Percentiles rank a stretch among this genome's conserved stretches.
phyloP scores from a whole-genome alignment of 1,284 basidiomycete species.

The Pseudozyma sp. region DNA sequence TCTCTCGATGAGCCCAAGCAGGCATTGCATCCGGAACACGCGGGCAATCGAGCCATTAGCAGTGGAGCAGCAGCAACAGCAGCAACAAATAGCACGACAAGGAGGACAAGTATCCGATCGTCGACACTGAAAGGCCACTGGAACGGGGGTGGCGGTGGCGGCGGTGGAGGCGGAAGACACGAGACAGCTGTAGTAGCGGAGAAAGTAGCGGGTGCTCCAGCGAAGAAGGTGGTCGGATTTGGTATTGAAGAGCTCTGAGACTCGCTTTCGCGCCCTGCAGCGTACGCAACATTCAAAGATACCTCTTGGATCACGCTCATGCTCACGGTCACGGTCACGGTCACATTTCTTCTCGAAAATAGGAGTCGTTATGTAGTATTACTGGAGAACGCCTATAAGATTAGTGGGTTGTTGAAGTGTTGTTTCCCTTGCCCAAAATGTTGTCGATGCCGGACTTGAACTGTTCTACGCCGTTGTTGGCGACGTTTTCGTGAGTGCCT shows the following conservation, averaged over 20 bases:
- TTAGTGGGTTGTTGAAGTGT: slow-evolving; percentile 8
- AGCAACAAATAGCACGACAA: background rate
- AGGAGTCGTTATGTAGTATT: background rate
- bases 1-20: slow-evolving; percentile 32
- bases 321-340: background rate
- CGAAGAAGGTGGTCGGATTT: slow-evolving; percentile 36
- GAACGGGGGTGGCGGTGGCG: background rate
- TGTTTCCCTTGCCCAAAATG: slow-evolving; percentile 10
- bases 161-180: slow-evolving; percentile 1
- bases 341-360: background rate
- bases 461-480: slow-evolving; percentile 28
- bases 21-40: slow-evolving; percentile 18
- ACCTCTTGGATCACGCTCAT: background rate
- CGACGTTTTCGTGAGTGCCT: slow-evolving; percentile 23
- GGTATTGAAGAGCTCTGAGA: slow-evolving; percentile 20
- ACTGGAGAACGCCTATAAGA: background rate
- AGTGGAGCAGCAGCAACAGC: background rate
- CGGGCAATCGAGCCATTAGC: background rate
- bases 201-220: slow-evolving; percentile 26
- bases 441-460: slow-evolving; percentile 32
- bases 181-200: slow-evolving; percentile 18
- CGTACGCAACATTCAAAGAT: too few species aligned
- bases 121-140: slow-evolving; percentile 43
- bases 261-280: too few species aligned
- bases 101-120: slow-evolving; percentile 29